Conservation (phyloP, 306 rosid genomes). For the Begonia peltatifolia region DNA sequence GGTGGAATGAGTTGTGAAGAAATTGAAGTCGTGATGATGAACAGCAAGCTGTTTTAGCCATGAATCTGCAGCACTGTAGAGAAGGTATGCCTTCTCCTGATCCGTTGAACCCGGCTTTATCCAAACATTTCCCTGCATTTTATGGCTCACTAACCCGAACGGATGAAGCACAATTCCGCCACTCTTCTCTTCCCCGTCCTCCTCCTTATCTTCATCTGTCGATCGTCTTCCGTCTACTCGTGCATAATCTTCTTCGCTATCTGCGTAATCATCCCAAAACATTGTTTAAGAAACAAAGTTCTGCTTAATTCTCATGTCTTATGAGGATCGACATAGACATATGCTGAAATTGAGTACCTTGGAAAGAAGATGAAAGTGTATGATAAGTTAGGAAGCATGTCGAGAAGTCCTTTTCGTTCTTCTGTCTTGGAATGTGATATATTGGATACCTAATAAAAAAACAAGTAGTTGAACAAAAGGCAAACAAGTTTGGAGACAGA, state of each 20-base stretch:
- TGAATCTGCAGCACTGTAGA: slow-evolving; percentile 55
- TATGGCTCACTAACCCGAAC: slow-evolving; percentile 55
- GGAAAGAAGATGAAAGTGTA: slow-evolving; percentile 62
- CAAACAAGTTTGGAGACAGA: too few species aligned
- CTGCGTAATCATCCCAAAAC: neutral
- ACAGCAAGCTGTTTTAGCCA: slow-evolving; percentile 68
- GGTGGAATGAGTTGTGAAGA: slow-evolving; percentile 30
- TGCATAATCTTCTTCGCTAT: slow-evolving; percentile 2
- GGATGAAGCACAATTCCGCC: slow-evolving; percentile 27
- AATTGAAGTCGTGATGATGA: slow-evolving; percentile 72
- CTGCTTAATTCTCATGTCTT: too few species aligned
- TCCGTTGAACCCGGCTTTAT: slow-evolving; percentile 31
- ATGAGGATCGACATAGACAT: neutral
- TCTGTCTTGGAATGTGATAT: slow-evolving; percentile 46
- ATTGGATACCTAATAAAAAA: slow-evolving; percentile 56
- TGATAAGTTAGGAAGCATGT: slow-evolving; percentile 74
- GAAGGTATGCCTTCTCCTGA: slow-evolving; percentile 20
- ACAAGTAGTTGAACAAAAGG: neutral
- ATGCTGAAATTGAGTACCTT: slow-evolving; percentile 33
- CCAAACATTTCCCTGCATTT: slow-evolving; percentile 61
- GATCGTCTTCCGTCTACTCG: slow-evolving; percentile 5
- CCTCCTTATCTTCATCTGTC: neutral
- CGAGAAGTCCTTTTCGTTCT: slow-evolving; percentile 45
- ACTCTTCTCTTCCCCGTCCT: neutral
- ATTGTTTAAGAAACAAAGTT: neutral